Conservation (phyloP, 257 asterid species). For the Coffea eugenioides region DNA sequence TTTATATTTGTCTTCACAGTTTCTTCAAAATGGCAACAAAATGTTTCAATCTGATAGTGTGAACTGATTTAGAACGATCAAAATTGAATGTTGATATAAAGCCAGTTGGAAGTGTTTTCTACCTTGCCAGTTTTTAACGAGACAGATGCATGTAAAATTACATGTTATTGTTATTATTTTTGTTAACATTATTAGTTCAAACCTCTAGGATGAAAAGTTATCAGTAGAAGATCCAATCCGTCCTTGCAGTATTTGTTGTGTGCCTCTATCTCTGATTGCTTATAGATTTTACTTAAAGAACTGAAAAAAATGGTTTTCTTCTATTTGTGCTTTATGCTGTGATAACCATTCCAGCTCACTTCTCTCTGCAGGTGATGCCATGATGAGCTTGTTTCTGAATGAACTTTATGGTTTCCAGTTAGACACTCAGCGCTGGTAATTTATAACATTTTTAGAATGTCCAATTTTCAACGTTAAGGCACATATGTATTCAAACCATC, state of each 20-base stretch:
- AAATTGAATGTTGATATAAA: background rate
- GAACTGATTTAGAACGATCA: no score
- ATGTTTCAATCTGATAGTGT: no score
- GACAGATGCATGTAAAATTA: no score
- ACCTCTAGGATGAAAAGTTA: background rate
- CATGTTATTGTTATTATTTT: background rate
- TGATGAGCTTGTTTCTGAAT: constrained; percentile 97
- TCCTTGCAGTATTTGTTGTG: background rate
- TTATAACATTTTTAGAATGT: constrained; percentile 3
- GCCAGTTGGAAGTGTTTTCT: background rate
- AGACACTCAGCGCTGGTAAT: constrained; percentile 92
- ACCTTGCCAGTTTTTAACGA: no score
- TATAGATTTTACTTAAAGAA: no score
- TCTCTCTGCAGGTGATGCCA: constrained; percentile 64
- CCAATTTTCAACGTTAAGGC: background rate
- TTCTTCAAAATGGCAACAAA: no score
- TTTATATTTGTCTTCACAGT: no score
- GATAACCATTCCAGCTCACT: background rate
- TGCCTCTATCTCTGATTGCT: background rate
- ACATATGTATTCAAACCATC: background rate
- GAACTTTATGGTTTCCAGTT: constrained; percentile 97
- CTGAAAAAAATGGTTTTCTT: background rate
- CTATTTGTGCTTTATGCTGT: background rate
- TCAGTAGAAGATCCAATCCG: no score
- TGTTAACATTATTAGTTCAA: background rate